Base-by-base conservation (phyloP, 2,329 filamentous ascomycete genomes). In the Tympanopsis confertula region DNA sequence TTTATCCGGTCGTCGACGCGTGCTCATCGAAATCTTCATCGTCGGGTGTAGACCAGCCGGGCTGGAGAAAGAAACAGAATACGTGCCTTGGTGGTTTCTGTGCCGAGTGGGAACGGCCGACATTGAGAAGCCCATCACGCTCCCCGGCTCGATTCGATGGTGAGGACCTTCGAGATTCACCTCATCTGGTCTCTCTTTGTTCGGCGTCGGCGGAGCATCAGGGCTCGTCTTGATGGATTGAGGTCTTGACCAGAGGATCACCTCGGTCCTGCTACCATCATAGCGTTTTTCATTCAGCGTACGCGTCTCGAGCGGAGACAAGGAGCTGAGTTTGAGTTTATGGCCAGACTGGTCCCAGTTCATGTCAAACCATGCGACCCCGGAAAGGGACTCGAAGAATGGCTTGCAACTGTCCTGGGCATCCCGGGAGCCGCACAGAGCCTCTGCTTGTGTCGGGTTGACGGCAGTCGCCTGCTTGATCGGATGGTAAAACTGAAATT, bases 41-140 rank as follows among this genome's bases (percentile, higher is more conserved):
- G 78, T 84, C 2, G 89, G 89, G 58, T 95, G 89, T 7, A 95
- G 69, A 5, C 89, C 88, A 0, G 78, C 81, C 1, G 87, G 87
- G 2, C 64, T 45, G n/a, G 74, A 54, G 51, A 94, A 87, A 1
- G 59, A 58, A 14, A 78, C 68, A 0, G 64, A 68, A 56, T 86
- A 93, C 37, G 60, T 55, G 15, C 51, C 47, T 2, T 58, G 50
- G 13, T 71, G 63, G 47, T 82, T 75, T 24, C 68, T 63, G 56
- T 95, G 88, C 0, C 87, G 78, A 3, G 86, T 77, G 2, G 85
- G 79, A 46, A 94, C 89, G 33, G 83, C 77, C 62, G 95, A 95
- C 35, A 89, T 65, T 1, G 85, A 83, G 2, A 82, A 71, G 26
- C 82, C 82, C 10, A 85, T 76, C 45, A 78, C 74, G 26, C 68